phyloP scores from a whole-genome alignment of 2,329 filamentous ascomycete genomes.

The Neospermospora avenae region DNA sequence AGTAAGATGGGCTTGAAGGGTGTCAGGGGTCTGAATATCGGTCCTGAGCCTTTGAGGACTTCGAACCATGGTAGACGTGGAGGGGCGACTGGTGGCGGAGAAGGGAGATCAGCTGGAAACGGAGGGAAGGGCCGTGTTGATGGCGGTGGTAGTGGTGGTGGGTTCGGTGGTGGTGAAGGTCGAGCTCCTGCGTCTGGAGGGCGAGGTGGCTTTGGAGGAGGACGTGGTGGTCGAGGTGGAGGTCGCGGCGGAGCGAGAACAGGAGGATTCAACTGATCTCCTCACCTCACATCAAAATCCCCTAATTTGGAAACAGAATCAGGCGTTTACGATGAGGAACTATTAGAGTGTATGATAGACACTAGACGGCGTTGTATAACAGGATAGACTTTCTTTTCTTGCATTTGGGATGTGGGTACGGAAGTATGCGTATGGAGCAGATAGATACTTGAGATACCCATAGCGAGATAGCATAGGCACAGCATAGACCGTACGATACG shows the following conservation, averaged over 20 bases:
- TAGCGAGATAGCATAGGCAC: not conserved
- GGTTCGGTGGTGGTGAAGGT: slow-evolving; percentile 12
- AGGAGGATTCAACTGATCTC: slow-evolving; percentile 5
- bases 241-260: slow-evolving; percentile 22
- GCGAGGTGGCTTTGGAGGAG: slow-evolving; percentile 11
- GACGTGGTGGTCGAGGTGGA: slow-evolving; percentile 13
- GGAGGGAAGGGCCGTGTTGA: slow-evolving; percentile 18
- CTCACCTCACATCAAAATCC: no score
- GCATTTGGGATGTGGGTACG: slow-evolving; percentile 1
- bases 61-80: slow-evolving; percentile 20
- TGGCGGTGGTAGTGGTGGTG: slow-evolving; percentile 1
- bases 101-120: slow-evolving; percentile 18
- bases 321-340: not conserved
- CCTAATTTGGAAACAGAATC: not conserved
- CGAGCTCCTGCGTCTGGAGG: slow-evolving; percentile 17
- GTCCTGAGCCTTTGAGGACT: slow-evolving; percentile 41
- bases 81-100: slow-evolving; percentile 15
- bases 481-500: not conserved
- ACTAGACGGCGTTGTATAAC: no score
- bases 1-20: slow-evolving; percentile 58
- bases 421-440: not conserved
- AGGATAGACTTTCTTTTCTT: not conserved
- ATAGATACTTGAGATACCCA: slow-evolving; percentile 1
- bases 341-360: no score
- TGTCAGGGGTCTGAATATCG: slow-evolving; percentile 45